Evolutionary conservation across 176 grass and related monocot genomes (phyloP).

Genomic region (Zizania latifolia): DNA sequence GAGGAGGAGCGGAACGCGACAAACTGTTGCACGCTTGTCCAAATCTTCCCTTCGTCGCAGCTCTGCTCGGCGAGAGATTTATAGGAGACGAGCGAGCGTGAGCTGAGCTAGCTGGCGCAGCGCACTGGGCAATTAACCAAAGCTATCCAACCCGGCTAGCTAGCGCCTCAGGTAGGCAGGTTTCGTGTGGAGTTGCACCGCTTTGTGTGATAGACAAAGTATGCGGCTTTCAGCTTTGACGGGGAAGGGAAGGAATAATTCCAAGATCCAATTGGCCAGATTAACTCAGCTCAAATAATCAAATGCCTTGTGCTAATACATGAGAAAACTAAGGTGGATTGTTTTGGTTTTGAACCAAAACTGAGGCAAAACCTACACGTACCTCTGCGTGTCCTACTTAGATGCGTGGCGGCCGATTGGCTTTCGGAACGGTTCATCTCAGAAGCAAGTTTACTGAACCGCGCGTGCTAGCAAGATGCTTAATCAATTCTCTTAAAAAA

Average conservation of each 20-base stretch:
- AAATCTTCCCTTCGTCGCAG: not conserved
- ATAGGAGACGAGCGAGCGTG: not conserved
- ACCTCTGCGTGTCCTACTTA: no score
- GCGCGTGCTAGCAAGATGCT: not conserved
- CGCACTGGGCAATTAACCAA: slow-evolving; percentile 3
- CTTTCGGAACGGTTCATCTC: not conserved
- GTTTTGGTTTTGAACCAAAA: not conserved
- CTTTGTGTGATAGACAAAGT: slow-evolving; percentile 15
- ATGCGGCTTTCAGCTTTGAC: slow-evolving; percentile 28
- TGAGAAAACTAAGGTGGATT: not conserved
- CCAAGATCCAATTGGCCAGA: not conserved
- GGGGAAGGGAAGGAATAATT: slow-evolving; percentile 33
- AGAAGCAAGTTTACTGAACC: not conserved
- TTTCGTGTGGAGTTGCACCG: slow-evolving; percentile 34
- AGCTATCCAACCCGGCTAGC: not conserved
- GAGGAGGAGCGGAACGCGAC: not conserved
- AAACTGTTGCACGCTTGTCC: not conserved
- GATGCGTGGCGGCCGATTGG: not conserved
- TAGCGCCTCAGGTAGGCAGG: not conserved
- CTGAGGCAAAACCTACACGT: no score
- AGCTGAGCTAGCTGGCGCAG: slow-evolving; percentile 19
- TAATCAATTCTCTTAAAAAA: no score
- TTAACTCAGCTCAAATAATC: not conserved
- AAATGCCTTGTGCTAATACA: not conserved
- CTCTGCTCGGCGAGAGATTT: slow-evolving; percentile 17